phyloP scores from a whole-genome alignment of 495 filamentous ascomycete genomes.

The Lasiosphaeria miniovina region DNA sequence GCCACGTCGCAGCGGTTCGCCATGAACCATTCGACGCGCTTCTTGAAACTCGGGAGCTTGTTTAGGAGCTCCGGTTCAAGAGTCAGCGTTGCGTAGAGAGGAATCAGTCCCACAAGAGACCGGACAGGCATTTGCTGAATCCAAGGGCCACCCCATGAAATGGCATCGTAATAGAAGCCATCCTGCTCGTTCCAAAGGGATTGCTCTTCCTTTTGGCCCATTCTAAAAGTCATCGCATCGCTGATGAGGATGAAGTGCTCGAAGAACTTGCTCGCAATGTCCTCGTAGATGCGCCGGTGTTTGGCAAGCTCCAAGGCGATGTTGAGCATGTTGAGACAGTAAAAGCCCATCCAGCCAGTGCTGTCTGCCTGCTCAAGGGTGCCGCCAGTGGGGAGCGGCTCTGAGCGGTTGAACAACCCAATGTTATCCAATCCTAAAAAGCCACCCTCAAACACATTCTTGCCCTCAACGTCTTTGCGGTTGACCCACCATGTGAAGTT shows the following conservation, averaged over 20 bases:
- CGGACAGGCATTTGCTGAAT: slow-evolving; percentile 87
- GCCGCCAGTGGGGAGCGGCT: slow-evolving; percentile 90
- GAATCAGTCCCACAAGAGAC: slow-evolving; percentile 90
- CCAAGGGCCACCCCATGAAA: slow-evolving; percentile 90
- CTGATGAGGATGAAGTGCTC: slow-evolving; percentile 97
- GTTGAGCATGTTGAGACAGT: slow-evolving; percentile 92
- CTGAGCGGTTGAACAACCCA: slow-evolving; percentile 95
- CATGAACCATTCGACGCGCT: slow-evolving; percentile 87
- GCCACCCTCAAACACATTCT: slow-evolving; percentile 95
- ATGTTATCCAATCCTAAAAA: slow-evolving; percentile 98
- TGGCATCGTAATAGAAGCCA: slow-evolving; percentile 97
- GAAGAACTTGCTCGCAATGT: slow-evolving; percentile 98
- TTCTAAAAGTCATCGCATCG: slow-evolving; percentile 92
- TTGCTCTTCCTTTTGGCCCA: slow-evolving; percentile 68
- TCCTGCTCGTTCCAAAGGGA: slow-evolving; percentile 95
- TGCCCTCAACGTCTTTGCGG: slow-evolving; percentile 87
- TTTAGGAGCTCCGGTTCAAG: slow-evolving; percentile 91
- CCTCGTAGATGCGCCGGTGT: slow-evolving; percentile 93
- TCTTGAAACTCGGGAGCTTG: slow-evolving; percentile 90
- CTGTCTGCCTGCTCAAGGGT: slow-evolving; percentile 94
- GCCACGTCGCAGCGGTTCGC: slow-evolving; percentile 80
- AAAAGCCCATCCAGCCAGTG: slow-evolving; percentile 98
- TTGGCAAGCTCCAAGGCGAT: slow-evolving; percentile 93
- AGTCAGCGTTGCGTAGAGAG: slow-evolving; percentile 85
- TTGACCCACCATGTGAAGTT: slow-evolving; percentile 99